Base-by-base conservation (phyloP, 106 monocot species). In the Narthecium ossifragum region DNA sequence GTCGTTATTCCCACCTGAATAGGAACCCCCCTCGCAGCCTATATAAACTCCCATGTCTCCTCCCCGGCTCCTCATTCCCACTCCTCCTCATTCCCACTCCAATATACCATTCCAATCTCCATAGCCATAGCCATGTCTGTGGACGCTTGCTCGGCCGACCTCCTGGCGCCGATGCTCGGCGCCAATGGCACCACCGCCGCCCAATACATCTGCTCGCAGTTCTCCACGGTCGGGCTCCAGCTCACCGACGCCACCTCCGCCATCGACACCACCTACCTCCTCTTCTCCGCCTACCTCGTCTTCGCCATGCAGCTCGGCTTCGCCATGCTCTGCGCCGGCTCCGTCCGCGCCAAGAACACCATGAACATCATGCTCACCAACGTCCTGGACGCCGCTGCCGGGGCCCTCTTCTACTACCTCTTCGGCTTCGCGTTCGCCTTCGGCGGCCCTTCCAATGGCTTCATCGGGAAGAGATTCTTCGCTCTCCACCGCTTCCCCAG, bases 341-440 rank as follows among this genome's bases (percentile, higher is more conserved):
- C 92, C 23, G 92, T 92, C 54, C 84, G 92, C 1, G 78, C 84
- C 48, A 92, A 92, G 70, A 92, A 92, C 68, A 76, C 93, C 60
- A 65, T 88, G 77, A 93, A 92, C 84, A 88, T 92, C 71, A 88
- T 92, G 92, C 88, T 92, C 73, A 92, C 92, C 70, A 92, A 92
- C 73, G 84, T 92, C 50, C 72, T 92, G 54, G 92, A 92, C 61
- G 92, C 92, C 23, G 87, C 81, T 20, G 80, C 81, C 29, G 92
- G 92, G 6, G 84, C 63, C 43, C 60, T 92, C 65, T 84, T 74
- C 74, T 88, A 92, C 78, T 92, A 92, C 70, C 84, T 92, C 38
- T 88, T 92, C 73, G 92, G 92, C 27, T 92, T 84, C 67, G 84
- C 81, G 37, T 81, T 84, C 69, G 80, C 87, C 34, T 64, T 76